Conservation (phyloP, 306 rosid species). For the Rubus idaeus region DNA sequence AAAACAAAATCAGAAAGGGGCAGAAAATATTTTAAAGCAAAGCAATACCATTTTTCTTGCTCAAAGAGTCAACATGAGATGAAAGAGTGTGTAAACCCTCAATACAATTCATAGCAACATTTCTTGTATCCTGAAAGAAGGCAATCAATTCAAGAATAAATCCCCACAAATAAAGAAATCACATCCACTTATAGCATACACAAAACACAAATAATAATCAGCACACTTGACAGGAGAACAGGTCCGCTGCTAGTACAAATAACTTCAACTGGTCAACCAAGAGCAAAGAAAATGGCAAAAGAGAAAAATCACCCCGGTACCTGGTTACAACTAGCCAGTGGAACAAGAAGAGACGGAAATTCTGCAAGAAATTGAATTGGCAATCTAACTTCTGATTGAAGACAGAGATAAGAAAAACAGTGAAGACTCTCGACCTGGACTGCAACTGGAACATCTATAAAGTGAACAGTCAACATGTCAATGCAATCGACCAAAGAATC, state of each 20-base stretch:
- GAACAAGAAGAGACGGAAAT: slow-evolving; percentile 81
- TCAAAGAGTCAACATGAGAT: slow-evolving; percentile 55
- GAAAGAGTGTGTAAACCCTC: slow-evolving; percentile 56
- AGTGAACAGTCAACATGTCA: slow-evolving; percentile 21
- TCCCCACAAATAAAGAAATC: slow-evolving; percentile 15
- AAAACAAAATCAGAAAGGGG: slow-evolving; percentile 3
- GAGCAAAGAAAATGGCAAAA: neutral
- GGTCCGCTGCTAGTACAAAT: slow-evolving; percentile 4
- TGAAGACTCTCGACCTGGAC: slow-evolving; percentile 85
- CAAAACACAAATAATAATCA: slow-evolving; percentile 9
- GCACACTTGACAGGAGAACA: slow-evolving; percentile 3
- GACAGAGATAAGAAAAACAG: slow-evolving; percentile 66
- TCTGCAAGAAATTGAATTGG: slow-evolving; percentile 60
- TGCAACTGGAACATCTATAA: slow-evolving; percentile 69
- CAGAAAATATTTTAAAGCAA: slow-evolving; percentile 9
- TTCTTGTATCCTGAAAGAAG: slow-evolving; percentile 56
- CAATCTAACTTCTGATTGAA: slow-evolving; percentile 53
- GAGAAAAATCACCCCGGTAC: slow-evolving; percentile 24
- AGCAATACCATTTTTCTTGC: slow-evolving; percentile 79
- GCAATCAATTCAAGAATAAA: slow-evolving; percentile 1
- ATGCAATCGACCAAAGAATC: neutral
- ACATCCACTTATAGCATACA: slow-evolving; percentile 5
- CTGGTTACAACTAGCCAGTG: slow-evolving; percentile 66
- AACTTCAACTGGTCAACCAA: slow-evolving; percentile 17
- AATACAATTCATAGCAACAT: slow-evolving; percentile 72